Evolutionary conservation across 176 grass and related monocot genomes (phyloP), one percentile per base, ranked within the genome.

Genomic region (Triticum timopheevii): DNA sequence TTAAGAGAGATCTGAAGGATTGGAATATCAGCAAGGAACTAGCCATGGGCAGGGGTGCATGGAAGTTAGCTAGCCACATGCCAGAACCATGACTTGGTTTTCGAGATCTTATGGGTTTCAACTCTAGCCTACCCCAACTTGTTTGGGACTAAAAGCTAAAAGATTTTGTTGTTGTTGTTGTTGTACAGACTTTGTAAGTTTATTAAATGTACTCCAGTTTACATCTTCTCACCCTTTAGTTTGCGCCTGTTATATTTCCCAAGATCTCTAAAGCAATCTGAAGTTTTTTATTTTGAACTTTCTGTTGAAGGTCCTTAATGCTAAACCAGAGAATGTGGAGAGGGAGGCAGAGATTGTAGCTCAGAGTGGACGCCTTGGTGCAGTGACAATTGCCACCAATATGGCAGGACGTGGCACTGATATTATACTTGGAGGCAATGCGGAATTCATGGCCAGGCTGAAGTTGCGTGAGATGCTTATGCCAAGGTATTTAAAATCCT

Each of bases 361-460:
- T 61, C 96, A 98, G 87, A 98, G 96, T 89, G 96, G 96, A 66
- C 96, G 96, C 58, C 80, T 92, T 82, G 96, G 93, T 86, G 93
- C 92, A 15, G 93, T 98, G 84, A 98, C 96, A 89, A 92, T 98
- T 89, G 96, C 96, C 56, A 98, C 96, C 61, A 98, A 98, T 86
- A 95, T 98, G 96, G 96, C 96, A 22, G 93, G 96, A 20, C 96
- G 96, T 80, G 96, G 96, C 64, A 98, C 96, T 85, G 96, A 98
- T 92, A 98, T 98, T 70, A 98, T 95, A 65, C 96, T 98, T 78
- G 96, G 96, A 76, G 96, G 96, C 15, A 98, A 98, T 88, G 93
- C 96, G 4, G 96, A 98, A 89, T 98, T 98, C 84, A 98, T 98
- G 93, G 96, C 93, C 24, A 95, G 96, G 66, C 78, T 98, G 82